A percentile compares a stretch with the other conserved stretches of the same genome.
Evolutionary conservation across 495 filamentous ascomycete species (phyloP).

Genomic region (Trichoderma orchidacearum): DNA sequence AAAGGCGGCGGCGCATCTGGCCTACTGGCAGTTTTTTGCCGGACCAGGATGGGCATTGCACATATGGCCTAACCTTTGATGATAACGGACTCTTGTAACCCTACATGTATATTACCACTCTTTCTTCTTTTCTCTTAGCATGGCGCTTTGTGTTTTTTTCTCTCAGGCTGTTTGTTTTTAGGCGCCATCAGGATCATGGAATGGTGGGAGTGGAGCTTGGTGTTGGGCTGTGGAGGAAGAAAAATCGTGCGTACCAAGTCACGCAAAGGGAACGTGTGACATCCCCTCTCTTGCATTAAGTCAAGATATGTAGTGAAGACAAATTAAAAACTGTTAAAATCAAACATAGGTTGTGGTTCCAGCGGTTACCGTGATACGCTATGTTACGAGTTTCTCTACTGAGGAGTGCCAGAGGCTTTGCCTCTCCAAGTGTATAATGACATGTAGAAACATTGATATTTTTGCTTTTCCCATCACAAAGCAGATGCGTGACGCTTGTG

Average conservation of each 20-base stretch:
- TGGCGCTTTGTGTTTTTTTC: not conserved
- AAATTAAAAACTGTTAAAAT: not conserved
- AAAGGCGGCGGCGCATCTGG: not conserved
- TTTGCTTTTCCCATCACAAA: too few species aligned
- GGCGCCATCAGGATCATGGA: not conserved
- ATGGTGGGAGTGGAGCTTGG: not conserved
- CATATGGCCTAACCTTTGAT: not conserved
- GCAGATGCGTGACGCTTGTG: too few species aligned
- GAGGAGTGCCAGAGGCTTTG: too few species aligned
- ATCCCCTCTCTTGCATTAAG: conserved; percentile 1
- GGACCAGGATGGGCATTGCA: not conserved
- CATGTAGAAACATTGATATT: too few species aligned
- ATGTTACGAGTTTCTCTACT: too few species aligned
- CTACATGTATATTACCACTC: not conserved
- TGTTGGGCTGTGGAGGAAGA: not conserved
- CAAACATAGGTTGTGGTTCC: too few species aligned
- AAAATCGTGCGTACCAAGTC: not conserved
- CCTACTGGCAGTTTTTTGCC: not conserved
- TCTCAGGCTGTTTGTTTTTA: not conserved
- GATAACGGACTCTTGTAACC: not conserved
- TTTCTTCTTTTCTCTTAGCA: not conserved
- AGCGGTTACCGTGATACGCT: too few species aligned
- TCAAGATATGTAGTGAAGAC: not conserved
- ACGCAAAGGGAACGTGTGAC: not conserved
- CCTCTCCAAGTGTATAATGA: too few species aligned